A percentile compares a stretch with the other conserved stretches of the same genome.
Evolutionary conservation across 441 rosid species (phyloP).

Genomic region (Eutrema salsugineum): DNA sequence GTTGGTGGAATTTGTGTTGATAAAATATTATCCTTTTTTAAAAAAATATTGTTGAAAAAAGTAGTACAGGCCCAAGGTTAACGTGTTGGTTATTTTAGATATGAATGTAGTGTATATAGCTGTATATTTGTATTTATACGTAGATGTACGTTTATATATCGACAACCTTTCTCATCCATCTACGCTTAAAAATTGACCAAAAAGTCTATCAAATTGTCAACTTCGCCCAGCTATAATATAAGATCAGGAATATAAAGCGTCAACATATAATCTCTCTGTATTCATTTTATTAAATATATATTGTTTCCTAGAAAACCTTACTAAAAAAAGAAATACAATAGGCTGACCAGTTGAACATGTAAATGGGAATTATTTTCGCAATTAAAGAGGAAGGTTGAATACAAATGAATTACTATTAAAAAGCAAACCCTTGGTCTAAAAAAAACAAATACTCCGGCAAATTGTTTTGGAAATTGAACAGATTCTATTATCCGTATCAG

Average conservation of each 20-base stretch:
- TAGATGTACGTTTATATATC: slow-evolving; percentile 11
- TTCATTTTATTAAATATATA: background rate
- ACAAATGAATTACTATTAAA: background rate
- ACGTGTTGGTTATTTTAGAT: background rate
- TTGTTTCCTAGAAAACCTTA: background rate
- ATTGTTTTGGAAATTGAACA: background rate
- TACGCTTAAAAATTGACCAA: background rate
- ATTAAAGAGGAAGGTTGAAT: background rate
- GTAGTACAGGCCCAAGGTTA: background rate
- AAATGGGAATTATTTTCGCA: background rate
- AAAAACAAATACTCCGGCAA: background rate
- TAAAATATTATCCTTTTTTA: background rate
- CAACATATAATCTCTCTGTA: background rate
- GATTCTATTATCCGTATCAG: background rate
- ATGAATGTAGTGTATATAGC: background rate
- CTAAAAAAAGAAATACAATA: background rate
- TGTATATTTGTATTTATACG: background rate
- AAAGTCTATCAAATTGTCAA: background rate
- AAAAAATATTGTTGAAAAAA: background rate
- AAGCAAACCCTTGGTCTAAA: too few species aligned
- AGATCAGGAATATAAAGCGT: background rate
- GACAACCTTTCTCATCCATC: slow-evolving; percentile 11
- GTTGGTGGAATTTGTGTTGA: background rate
- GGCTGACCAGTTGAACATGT: background rate
- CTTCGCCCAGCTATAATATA: background rate